Evolutionary conservation across 441 rosid species (phyloP).

Genomic region (Gossypium schwendimanii): DNA sequence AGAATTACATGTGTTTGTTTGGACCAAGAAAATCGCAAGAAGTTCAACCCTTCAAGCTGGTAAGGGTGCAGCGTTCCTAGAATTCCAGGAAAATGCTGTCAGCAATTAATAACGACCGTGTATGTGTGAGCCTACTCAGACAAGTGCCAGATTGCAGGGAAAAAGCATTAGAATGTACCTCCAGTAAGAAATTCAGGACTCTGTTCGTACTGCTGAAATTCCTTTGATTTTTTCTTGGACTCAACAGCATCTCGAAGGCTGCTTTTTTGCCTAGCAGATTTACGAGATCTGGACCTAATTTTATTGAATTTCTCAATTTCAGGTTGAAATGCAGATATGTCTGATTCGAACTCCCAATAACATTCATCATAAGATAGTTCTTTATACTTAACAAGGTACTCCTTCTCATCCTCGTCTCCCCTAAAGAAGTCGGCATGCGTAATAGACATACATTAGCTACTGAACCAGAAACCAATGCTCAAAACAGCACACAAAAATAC

Average conservation of each 20-base stretch:
- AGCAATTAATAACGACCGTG: constrained; percentile 16
- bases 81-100: constrained; percentile 24
- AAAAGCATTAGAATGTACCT: constrained; percentile 36
- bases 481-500: not conserved
- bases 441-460: constrained; percentile 8
- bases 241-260: constrained; percentile 38
- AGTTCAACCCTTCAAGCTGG: constrained; percentile 96
- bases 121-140: constrained; percentile 4
- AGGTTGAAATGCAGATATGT: constrained; percentile 78
- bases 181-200: constrained; percentile 89
- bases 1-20: constrained; percentile 96
- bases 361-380: constrained; percentile 95
- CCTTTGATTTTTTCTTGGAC: constrained; percentile 55
- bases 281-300: constrained; percentile 59
- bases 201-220: constrained; percentile 76
- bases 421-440: constrained; percentile 42
- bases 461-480: constrained; percentile 7
- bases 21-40: constrained; percentile 93
- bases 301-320: constrained; percentile 72
- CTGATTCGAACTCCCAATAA: constrained; percentile 94
- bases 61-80: constrained; percentile 94
- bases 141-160: constrained; percentile 4
- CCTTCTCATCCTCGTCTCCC: constrained; percentile 72
- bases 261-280: constrained; percentile 50
- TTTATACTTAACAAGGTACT: constrained; percentile 92